Evolutionary conservation across 441 rosid species (phyloP), one percentile per base, ranked within the genome.

Genomic region (Viola pubescens): DNA sequence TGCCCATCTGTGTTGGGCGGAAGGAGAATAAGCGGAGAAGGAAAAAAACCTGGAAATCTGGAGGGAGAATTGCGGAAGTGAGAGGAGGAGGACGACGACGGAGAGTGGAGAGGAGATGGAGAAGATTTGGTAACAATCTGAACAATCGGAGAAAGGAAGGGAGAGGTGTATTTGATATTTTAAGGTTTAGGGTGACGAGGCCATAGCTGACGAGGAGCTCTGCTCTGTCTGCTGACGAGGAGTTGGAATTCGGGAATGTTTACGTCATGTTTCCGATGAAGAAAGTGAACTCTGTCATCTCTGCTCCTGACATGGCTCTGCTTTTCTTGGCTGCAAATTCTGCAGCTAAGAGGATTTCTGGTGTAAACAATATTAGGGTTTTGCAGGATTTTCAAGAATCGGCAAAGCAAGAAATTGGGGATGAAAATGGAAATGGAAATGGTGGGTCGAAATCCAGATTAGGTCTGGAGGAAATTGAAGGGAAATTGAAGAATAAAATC

Each of bases 211-310:
- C n/a, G n/a, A n/a, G n/a, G n/a, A n/a, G n/a, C 48, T 75, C 83
- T 0, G 78, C 88, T 0, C 80, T 85, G 2, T 13, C 40, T 8
- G 91, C 91, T 0, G 91, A 85, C 4, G 88, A 82, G 50, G 91
- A 85, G 52, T 60, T 85, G 11, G 86, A 81, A 70, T 60, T 70
- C 4, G 87, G 88, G 3, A 74, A 68, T 12, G 76, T 81, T 43
- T 82, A 81, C 59, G 3, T 81, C 57, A 77, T 79, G 88, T 79
- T 85, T 48, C 88, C 88, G 0, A 79, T 81, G 81, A 76, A 56
- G 59, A 71, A 80, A 52, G 58, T 79, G 14, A 74, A 70, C 46
- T 73, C 88, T 7, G 42, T 82, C 46, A 81, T 79, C 16, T 61
- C 75, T 0, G 81, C 81, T 0, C 71, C 74, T 3, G 88, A 85